Percentiles rank a stretch among this genome's conserved stretches.
Conservation (phyloP, 2,329 filamentous ascomycete genomes). For the Saccharata proteae region DNA sequence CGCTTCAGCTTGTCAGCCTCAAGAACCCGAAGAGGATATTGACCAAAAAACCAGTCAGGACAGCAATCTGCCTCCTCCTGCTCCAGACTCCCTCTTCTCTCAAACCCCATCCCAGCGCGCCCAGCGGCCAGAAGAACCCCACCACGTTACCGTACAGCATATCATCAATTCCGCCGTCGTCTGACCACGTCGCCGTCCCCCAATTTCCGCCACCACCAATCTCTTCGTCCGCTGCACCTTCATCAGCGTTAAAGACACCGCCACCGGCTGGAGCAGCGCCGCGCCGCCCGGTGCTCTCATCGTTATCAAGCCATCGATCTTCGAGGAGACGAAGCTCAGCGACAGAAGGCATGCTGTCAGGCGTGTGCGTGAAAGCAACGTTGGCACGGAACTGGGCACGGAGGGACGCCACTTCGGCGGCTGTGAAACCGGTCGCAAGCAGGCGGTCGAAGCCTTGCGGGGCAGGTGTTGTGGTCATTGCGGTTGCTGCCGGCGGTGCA, state of each 20-base stretch:
- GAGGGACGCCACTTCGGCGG: constrained; percentile 71
- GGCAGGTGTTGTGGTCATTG: constrained; percentile 35
- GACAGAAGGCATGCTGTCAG: constrained; percentile 77
- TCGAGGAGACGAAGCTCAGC: constrained; percentile 66
- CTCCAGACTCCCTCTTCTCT: constrained; percentile 82
- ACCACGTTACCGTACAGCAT: constrained; percentile 79
- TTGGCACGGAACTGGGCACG: constrained; percentile 82
- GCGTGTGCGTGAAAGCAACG: constrained; percentile 69
- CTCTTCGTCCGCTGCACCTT: constrained; percentile 23
- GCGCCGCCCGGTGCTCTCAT: constrained; percentile 25
- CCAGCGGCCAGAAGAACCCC: constrained; percentile 91
- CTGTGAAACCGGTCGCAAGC: constrained; percentile 66
- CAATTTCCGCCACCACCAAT: constrained; percentile 28
- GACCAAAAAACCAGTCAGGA: constrained; percentile 71
- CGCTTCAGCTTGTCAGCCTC: constrained; percentile 19
- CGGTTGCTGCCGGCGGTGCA: constrained; percentile 10
- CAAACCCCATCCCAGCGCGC: constrained; percentile 72
- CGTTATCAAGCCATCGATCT: constrained; percentile 73
- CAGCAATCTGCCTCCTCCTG: constrained; percentile 71
- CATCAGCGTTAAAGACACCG: constrained; percentile 20
- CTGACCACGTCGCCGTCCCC: constrained; percentile 40
- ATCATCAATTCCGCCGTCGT: constrained; percentile 61
- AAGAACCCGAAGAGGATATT: constrained; percentile 67
- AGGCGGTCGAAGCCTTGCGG: constrained; percentile 83
- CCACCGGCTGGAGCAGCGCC: constrained; percentile 23